Evolutionary conservation across 164 flowering plant species (phyloP).

Genomic region (Saururus chinensis): DNA sequence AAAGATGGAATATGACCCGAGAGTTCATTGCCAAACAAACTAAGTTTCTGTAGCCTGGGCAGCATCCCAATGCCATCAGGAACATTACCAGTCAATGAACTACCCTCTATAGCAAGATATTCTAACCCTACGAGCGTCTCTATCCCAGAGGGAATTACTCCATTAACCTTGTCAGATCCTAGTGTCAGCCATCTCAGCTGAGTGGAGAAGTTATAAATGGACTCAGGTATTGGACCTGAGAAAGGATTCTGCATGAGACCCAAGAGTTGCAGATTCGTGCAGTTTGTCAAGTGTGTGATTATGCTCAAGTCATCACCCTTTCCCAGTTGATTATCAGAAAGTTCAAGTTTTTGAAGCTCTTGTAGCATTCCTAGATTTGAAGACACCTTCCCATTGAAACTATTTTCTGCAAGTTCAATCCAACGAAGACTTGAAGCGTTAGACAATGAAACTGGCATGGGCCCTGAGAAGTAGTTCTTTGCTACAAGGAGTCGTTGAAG

Average conservation of each 20-base stretch:
- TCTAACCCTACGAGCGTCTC: slow-evolving; percentile 19
- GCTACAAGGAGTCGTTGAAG: too few relatives aligned
- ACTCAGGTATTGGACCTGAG: slow-evolving; percentile 16
- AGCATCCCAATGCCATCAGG: too few relatives aligned
- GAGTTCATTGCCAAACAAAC: neutral
- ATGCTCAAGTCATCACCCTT: slow-evolving; percentile 16
- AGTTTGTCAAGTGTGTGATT: slow-evolving; percentile 12
- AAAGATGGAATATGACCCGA: slow-evolving; percentile 15
- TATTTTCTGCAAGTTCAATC: too few relatives aligned
- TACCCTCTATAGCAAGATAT: neutral
- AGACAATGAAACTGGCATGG: too few relatives aligned
- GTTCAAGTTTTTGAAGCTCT: neutral
- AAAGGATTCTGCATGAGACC: slow-evolving; percentile 5
- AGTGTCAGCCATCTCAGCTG: neutral
- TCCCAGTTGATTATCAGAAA: slow-evolving; percentile 1
- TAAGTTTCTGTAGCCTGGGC: neutral
- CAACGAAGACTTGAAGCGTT: too few relatives aligned
- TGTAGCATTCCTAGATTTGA: slow-evolving; percentile 1
- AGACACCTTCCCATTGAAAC: too few relatives aligned
- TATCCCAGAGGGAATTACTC: slow-evolving; percentile 19
- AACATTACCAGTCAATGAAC: slow-evolving; percentile 14
- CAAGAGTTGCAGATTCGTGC: slow-evolving; percentile 9
- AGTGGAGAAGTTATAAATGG: slow-evolving; percentile 19
- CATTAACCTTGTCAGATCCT: slow-evolving; percentile 14
- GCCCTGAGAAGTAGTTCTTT: too few relatives aligned